Base-by-base conservation (phyloP, 2,329 filamentous ascomycete species). In the Didymella sp. region DNA sequence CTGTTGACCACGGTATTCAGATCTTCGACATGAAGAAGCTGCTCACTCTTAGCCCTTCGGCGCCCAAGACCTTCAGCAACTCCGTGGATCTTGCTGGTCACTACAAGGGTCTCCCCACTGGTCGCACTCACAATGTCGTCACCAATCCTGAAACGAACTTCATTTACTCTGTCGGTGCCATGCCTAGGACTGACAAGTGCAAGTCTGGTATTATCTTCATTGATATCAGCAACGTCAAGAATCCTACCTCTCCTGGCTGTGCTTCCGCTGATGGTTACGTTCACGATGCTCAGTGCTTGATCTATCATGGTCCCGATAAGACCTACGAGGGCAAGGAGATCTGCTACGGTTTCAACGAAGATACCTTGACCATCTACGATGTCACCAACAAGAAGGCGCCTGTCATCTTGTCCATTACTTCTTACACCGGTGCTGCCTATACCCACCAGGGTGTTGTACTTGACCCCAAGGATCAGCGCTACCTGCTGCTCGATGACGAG, bases 21-120 rank as follows among this genome's bases (percentile, higher is more conserved):
- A 80, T 87, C 72, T 88, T 88, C 66, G 85, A 88, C 72, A 81
- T 87, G 82, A 81, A 77, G 64, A 86, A 75, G 64, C 64, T 76
- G 13, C 64, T 76, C 19, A 63, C 56, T 17, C 51, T 76, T 35
- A 70, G 75, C 47, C 72, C 73, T 24, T 69, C 72, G 11, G 69
- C 61, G 9, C 74, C 74, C 8, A 69, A 74, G 15, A 73, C 66
- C 6, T 76, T 76, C 59, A 68, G 60, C 57, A 76, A 75, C 44
- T 43, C 56, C 0, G 68, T 63, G 17, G 74, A 76, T 45, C 65
- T 76, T 11, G 63, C 63, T 22, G 74, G 74, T 8, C 69, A 75
- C 45, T 76, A 62, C 66, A 64, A 70, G 28, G 70, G 67, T 19
- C 71, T 76, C n/a, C 74, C 74, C 3, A 60, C 57, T 7, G 75